These are phyloP conservation scores for Calocera viscosa DNA, from an alignment of 768 basidiomycete genomes.

Conservation along the genomic window DNA sequence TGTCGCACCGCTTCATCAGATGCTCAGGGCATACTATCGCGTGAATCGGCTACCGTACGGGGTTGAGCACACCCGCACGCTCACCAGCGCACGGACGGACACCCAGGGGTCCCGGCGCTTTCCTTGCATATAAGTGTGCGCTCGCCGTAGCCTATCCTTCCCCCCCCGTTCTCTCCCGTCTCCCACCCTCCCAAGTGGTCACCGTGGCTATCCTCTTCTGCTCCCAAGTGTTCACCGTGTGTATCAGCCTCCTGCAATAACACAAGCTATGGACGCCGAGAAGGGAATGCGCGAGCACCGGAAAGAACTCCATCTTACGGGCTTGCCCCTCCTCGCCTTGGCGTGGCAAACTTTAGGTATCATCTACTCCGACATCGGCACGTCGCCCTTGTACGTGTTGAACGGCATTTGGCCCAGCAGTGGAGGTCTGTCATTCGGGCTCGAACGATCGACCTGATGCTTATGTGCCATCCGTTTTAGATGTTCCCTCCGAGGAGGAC, in stretches of 20 bases:
- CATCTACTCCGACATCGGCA: slow-evolving; percentile 35
- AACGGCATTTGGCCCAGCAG: slow-evolving; percentile 49
- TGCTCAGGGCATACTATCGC: too few relatives aligned
- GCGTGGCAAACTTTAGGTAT: slow-evolving; percentile 25
- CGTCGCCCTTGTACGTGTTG: slow-evolving; percentile 48
- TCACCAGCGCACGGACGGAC: too few relatives aligned
- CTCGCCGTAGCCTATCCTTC: not conserved
- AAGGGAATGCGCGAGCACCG: not conserved
- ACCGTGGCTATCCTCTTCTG: not conserved
- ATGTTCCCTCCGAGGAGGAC: slow-evolving; percentile 43
- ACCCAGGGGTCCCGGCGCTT: too few relatives aligned
- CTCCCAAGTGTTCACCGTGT: too few relatives aligned
- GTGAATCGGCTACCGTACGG: too few relatives aligned
- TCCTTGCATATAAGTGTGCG: too few relatives aligned
- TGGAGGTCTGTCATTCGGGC: slow-evolving; percentile 19
- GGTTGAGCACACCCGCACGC: too few relatives aligned
- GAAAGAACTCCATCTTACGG: not conserved
- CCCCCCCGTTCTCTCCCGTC: not conserved
- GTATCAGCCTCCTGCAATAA: not conserved
- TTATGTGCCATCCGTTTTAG: slow-evolving; percentile 10
- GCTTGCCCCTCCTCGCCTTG: slow-evolving; percentile 11
- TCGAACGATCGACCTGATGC: not conserved
- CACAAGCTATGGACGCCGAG: not conserved
- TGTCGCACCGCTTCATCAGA: too few relatives aligned
- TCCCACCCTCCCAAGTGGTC: not conserved